Conservation (phyloP, 768 basidiomycete genomes). For the Suillus sp. region DNA sequence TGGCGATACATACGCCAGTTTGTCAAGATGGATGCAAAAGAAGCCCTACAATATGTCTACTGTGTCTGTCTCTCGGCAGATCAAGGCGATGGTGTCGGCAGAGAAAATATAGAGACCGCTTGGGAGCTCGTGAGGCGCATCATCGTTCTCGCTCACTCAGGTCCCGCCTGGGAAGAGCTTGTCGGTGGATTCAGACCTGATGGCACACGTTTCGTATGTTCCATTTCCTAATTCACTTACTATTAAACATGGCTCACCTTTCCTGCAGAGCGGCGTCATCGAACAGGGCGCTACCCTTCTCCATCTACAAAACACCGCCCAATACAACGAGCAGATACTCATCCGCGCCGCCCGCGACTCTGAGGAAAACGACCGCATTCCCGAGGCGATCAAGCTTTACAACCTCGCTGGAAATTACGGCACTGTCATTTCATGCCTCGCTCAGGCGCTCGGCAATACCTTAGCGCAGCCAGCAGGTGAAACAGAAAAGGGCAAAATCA, state of each 20-base stretch:
- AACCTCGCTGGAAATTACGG: slow-evolving; percentile 91
- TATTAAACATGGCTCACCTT: slow-evolving; percentile 7
- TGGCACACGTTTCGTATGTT: slow-evolving; percentile 83
- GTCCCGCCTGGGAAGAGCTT: slow-evolving; percentile 88
- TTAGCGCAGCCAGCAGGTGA: slow-evolving; percentile 60
- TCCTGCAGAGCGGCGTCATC: slow-evolving; percentile 74
- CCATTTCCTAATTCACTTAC: neutral
- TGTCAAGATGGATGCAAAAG: slow-evolving; percentile 88
- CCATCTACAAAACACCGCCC: slow-evolving; percentile 60
- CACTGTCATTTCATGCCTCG: slow-evolving; percentile 86
- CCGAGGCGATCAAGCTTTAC: slow-evolving; percentile 93
- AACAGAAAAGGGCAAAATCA: slow-evolving; percentile 59
- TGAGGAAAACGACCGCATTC: slow-evolving; percentile 79
- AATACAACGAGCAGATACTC: slow-evolving; percentile 84
- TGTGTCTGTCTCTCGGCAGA: slow-evolving; percentile 80
- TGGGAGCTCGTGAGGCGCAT: slow-evolving; percentile 82
- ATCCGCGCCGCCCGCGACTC: slow-evolving; percentile 80
- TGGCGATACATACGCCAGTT: slow-evolving; percentile 95
- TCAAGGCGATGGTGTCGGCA: slow-evolving; percentile 68
- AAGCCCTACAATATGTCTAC: slow-evolving; percentile 94
- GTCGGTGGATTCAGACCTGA: slow-evolving; percentile 92
- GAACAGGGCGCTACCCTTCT: slow-evolving; percentile 82
- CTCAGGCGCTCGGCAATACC: slow-evolving; percentile 83
- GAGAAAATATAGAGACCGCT: slow-evolving; percentile 79
- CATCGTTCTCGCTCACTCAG: slow-evolving; percentile 75